Conservation (phyloP, 176 grass and related monocot genomes). For the Urochloa ruziziensis region DNA sequence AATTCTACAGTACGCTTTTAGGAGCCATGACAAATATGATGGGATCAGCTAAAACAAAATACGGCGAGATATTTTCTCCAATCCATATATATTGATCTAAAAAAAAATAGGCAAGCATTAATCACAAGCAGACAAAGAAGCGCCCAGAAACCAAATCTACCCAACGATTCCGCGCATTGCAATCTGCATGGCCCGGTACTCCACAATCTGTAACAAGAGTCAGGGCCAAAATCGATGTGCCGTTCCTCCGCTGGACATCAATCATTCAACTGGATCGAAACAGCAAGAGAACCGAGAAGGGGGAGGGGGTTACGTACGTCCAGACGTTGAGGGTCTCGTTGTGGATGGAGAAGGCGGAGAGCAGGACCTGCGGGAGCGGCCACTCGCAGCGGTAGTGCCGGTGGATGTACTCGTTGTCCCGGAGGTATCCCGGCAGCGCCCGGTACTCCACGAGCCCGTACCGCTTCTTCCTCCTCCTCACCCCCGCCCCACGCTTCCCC, state of each 20-base stretch:
- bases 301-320: constrained; percentile 43
- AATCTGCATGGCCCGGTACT: too few species aligned
- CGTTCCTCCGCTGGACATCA: not conserved
- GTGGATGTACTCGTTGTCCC: constrained; percentile 92
- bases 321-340: constrained; percentile 96
- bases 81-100: not conserved
- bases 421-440: constrained; percentile 68
- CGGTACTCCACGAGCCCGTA: constrained; percentile 80
- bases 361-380: constrained; percentile 81
- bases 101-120: not conserved
- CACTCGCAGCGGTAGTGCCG: constrained; percentile 82
- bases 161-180: not conserved
- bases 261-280: not conserved
- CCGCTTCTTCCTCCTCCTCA: constrained; percentile 31
- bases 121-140: not conserved
- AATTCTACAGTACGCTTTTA: not conserved
- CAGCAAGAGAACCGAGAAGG: not conserved
- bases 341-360: constrained; percentile 89
- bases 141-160: not conserved
- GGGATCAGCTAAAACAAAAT: not conserved
- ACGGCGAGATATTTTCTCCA: not conserved
- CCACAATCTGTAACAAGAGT: not conserved
- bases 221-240: not conserved
- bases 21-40: not conserved
- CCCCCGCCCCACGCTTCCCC: constrained; percentile 1